phyloP scores from a whole-genome alignment of 2,329 filamentous ascomycete species.

The Uncinocarpus reesii region DNA sequence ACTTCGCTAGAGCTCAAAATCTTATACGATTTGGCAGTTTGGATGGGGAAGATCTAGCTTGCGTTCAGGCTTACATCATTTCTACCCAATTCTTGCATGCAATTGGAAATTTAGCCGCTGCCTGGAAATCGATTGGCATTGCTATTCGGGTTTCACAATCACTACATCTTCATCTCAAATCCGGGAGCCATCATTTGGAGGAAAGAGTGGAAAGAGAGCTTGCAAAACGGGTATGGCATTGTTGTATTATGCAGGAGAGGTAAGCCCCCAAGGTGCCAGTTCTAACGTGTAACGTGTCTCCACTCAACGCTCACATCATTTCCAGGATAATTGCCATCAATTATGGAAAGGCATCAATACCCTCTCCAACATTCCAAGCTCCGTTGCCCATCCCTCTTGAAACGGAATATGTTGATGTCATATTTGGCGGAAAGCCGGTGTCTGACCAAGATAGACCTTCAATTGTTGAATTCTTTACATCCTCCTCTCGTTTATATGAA shows the following conservation, averaged over 20 bases:
- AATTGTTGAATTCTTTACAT: constrained; percentile 21
- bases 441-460: constrained; percentile 18
- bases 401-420: constrained; percentile 21
- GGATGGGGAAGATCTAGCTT: constrained; percentile 11
- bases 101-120: constrained; percentile 17
- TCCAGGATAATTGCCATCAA: constrained; percentile 20
- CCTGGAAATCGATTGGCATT: constrained; percentile 21
- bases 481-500: constrained; percentile 19
- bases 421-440: constrained; percentile 14
- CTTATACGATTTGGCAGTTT: constrained; percentile 16
- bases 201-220: constrained; percentile 18
- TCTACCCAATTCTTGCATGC: constrained; percentile 21
- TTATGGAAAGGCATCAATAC: constrained; percentile 17
- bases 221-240: constrained; percentile 22
- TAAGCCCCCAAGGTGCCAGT: constrained; percentile 4
- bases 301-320: constrained; percentile 1
- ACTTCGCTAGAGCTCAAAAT: constrained; percentile 18
- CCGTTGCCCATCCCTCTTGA: constrained; percentile 21
- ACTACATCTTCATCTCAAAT: constrained; percentile 18
- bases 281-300: too few relatives aligned
- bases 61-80: constrained; percentile 20
- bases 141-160: constrained; percentile 20
- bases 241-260: constrained; percentile 21
- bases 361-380: constrained; percentile 16
- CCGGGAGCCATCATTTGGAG: constrained; percentile 16